Base-by-base conservation (phyloP, 139 green algal genomes). In the Volvox africanus region DNA sequence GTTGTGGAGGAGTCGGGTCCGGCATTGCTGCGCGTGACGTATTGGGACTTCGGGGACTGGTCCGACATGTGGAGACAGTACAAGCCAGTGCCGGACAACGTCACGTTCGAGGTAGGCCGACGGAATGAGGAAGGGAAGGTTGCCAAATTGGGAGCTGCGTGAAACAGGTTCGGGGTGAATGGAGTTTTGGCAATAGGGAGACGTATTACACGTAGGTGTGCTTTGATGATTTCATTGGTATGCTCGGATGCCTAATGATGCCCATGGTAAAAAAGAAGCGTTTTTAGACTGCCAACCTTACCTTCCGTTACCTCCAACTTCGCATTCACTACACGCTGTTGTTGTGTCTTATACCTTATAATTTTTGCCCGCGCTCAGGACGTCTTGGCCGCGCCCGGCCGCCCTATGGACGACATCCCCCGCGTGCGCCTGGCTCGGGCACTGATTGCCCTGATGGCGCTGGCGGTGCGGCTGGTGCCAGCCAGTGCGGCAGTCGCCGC, bases 21-120 rank as follows among this genome's bases (percentile, higher is more conserved):
- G 16, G 89, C 94, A 55, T 86, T 96, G n/a, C 81, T 95, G 87
- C 55, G 85, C 0, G 76, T 78, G 33, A 55, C 67, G 1, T 92
- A 93, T 90, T 94, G 92, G 92, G 97, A 99, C 92, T 97, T 96
- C 92, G 96, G 96, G 1, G 93, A 95, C 50, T 98, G 95, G 95
- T 96, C 93, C 13, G 96, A 98, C 89, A 82, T 97, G 55, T 97
- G 93, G 92, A 80, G 96, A 16, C 85, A 92, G 5, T 98, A 94
- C 94, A 92, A 91, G 67, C 91, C 80, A 61, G 92, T 95, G 62
- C 91, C 92, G 5, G 78, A 91, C 26, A 86, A 73, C 17, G 61
- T 93, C 1, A 83, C 86, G 61, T 91, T 97, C 32, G 87, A 92
- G 89, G 88, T 93, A 1, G 80, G 93, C n/a, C 55, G 95, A 9